Evolutionary conservation across 2,329 filamentous ascomycete species (phyloP).

Genomic region (Mollisiaceae sp.): DNA sequence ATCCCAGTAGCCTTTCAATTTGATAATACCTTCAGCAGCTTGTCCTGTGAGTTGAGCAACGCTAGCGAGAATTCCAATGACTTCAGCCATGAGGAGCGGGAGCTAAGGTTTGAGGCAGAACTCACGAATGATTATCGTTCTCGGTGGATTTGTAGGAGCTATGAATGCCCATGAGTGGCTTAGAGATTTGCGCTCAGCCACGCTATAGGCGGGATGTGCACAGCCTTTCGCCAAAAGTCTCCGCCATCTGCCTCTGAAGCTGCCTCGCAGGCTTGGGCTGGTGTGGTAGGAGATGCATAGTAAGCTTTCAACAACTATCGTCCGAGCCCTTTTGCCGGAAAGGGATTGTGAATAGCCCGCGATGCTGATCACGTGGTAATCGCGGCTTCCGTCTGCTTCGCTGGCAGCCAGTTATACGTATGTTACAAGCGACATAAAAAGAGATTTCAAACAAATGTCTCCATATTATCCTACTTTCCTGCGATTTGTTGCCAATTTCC

Average conservation of each 20-base stretch:
- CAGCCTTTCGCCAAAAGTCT: neutral
- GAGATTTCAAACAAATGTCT: too few relatives aligned
- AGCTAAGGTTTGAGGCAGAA: neutral
- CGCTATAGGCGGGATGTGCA: neutral
- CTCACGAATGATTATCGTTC: neutral
- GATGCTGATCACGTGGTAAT: too few relatives aligned
- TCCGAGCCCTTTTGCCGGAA: too few relatives aligned
- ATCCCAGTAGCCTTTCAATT: constrained; percentile 3
- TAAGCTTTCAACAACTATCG: too few relatives aligned
- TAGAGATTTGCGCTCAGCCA: neutral
- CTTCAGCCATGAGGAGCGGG: neutral
- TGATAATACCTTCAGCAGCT: neutral
- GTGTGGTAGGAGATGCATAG: too few relatives aligned
- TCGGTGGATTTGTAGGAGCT: neutral
- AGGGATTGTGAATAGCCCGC: too few relatives aligned
- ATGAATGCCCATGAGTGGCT: neutral
- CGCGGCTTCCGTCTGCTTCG: too few relatives aligned
- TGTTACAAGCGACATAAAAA: too few relatives aligned
- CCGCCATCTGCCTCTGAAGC: neutral
- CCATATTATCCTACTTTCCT: neutral
- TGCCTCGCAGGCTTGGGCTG: neutral
- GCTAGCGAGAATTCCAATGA: neutral
- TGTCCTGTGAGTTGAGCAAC: neutral
- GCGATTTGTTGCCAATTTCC: neutral
- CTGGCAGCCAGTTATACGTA: too few relatives aligned